Evolutionary conservation across 495 filamentous ascomycete genomes (phyloP).

Genomic region (Letharia lupina): DNA sequence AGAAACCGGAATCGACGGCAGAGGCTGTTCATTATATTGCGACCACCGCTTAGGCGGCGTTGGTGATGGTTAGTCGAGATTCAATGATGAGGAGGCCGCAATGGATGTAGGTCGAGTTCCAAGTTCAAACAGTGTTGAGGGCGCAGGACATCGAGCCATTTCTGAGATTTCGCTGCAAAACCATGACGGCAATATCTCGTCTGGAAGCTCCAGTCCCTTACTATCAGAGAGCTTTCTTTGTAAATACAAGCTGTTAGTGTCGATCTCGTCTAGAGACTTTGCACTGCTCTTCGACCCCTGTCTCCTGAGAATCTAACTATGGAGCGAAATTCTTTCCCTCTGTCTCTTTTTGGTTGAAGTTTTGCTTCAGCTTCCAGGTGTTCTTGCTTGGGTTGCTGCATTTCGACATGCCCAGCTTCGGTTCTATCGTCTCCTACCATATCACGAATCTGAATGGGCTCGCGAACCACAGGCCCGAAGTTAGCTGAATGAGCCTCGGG

Average conservation of each 20-base stretch:
- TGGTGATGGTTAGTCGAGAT: not conserved
- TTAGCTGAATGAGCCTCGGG: too few species aligned
- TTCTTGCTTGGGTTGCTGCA: too few species aligned
- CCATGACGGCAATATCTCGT: not conserved
- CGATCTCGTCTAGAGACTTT: not conserved
- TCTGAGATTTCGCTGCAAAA: not conserved
- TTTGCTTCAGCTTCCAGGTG: too few species aligned
- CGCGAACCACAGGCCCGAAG: not conserved
- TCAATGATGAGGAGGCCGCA: not conserved
- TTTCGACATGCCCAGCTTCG: too few species aligned
- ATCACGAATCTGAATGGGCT: not conserved
- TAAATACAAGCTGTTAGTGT: not conserved
- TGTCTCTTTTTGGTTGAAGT: too few species aligned
- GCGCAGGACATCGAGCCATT: not conserved
- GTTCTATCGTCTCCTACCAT: not conserved
- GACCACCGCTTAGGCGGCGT: not conserved
- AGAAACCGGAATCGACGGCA: not conserved
- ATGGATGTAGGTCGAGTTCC: not conserved
- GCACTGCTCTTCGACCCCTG: too few species aligned
- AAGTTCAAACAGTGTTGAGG: not conserved
- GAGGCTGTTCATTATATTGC: not conserved
- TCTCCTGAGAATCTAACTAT: too few species aligned
- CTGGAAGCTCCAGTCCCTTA: not conserved
- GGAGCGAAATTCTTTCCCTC: too few species aligned
- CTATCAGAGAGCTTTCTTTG: conserved; percentile 3